Percentiles rank a stretch among this genome's conserved stretches.
Evolutionary conservation across 108 stramenopile genomes (phyloP).

Genomic region (Cyclotella atomus): DNA sequence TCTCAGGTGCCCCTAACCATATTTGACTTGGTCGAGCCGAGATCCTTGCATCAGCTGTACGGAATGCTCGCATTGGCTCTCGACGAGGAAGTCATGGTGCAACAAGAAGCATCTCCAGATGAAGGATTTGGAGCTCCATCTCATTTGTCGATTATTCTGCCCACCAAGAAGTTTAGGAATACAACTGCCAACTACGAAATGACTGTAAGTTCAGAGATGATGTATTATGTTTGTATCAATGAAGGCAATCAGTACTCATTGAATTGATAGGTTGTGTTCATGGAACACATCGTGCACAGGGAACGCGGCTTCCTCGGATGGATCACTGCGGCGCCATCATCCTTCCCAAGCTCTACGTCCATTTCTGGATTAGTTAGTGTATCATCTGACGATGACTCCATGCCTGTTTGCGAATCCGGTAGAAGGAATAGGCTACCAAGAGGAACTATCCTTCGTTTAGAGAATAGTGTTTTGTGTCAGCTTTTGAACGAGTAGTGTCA

Average conservation of each 20-base stretch:
- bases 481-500: too few species aligned
- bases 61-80: conserved; percentile 43
- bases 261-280: conserved; percentile 36
- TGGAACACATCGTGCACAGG: conserved; percentile 21
- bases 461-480: conserved; percentile 19
- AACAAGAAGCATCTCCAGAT: not conserved
- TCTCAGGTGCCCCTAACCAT: conserved; percentile 28
- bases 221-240: not conserved
- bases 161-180: conserved; percentile 14
- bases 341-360: not conserved
- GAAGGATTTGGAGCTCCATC: conserved; percentile 10
- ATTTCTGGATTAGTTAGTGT: not conserved
- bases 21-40: conserved; percentile 41
- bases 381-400: not conserved
- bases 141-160: conserved; percentile 44
- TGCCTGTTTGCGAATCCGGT: too few species aligned
- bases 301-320: conserved; percentile 38
- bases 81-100: conserved; percentile 12
- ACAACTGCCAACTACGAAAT: conserved; percentile 20
- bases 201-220: conserved; percentile 18
- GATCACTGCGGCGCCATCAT: conserved; percentile 9
- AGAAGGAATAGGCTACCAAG: conserved; percentile 8
- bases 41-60: conserved; percentile 30
- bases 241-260: too few species aligned
- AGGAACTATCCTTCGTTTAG: conserved; percentile 17